A percentile compares a stretch with the other conserved stretches of the same genome.
Evolutionary conservation across 441 rosid genomes (phyloP).

Genomic region (Populus hybrid): DNA sequence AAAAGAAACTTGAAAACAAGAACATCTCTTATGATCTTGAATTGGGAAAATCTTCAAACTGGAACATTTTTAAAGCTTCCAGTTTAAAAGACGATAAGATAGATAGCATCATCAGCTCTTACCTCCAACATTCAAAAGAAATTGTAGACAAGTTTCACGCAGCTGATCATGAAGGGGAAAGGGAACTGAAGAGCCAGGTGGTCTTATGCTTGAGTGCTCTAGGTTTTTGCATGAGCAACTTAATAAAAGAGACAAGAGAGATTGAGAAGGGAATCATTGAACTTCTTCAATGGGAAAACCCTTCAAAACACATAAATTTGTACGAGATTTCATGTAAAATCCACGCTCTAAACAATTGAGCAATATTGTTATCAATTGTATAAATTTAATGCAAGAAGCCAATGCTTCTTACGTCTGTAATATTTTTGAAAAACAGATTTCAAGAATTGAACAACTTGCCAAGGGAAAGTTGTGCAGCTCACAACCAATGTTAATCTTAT

Average conservation of each 20-base stretch:
- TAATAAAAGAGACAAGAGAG: conserved; percentile 49
- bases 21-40: conserved; percentile 45
- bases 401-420: not conserved
- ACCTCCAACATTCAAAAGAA: conserved; percentile 48
- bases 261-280: conserved; percentile 59
- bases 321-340: conserved; percentile 60
- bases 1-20: conserved; percentile 38
- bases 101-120: conserved; percentile 37
- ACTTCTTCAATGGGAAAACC: conserved; percentile 56
- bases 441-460: not conserved
- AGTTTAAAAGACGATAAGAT: conserved; percentile 27
- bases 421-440: not conserved
- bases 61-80: conserved; percentile 22
- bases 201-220: conserved; percentile 58
- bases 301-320: conserved; percentile 32
- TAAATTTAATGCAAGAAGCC: not conserved
- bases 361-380: not conserved
- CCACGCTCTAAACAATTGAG: conserved; percentile 22
- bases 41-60: conserved; percentile 42
- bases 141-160: conserved; percentile 34
- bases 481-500: too few species aligned
- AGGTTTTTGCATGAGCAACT: conserved; percentile 57
- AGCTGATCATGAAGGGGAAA: conserved; percentile 20
- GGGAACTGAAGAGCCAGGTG: conserved; percentile 42
- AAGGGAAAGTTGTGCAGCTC: not conserved